Base-by-base conservation (phyloP, 768 basidiomycete species). In the Punctularia strigosozonata region DNA sequence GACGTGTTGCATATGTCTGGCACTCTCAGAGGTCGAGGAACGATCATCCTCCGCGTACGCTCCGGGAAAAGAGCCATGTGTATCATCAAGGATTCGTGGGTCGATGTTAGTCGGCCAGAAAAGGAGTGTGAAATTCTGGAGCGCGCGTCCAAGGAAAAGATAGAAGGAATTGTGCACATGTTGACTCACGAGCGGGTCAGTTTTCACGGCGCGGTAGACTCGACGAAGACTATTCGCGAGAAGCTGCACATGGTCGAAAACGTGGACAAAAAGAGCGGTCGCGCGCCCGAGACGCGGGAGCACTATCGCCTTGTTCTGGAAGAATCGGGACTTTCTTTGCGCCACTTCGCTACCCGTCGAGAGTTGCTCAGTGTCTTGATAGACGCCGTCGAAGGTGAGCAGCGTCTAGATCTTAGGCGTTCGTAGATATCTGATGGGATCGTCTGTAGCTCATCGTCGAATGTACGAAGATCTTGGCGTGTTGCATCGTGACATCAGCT, bases 21-120 rank as follows among this genome's bases (percentile, higher is more conserved):
- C 19, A 13, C 33, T 12, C 19, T 34, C 10, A 8, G 33, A 10
- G 33, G 33, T 8, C 19, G 33, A 10, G 33, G 33, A 10, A 12
- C 33, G 13, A 19, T 19, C 13, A 10, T 8, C 18, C 20, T 10
- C 10, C 33, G 19, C 10, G 33, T 19, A 8, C n/a, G n/a, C n/a
- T 8, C 13, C 10, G 8, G 33, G 7, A 19, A 34, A 13, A 19
- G 33, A 8, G 13, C 8, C 13, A 20, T 8, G 18, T 34, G 8
- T 34, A 19, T 19, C 33, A 34, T 34, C 33, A 34, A 34, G 18
- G 33, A 34, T 19, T 34, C 8, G 10, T 34, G 33, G 33, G 18
- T 19, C 10, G 33, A 34, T 19, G 10, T 8, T 20, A 13, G 8
- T 10, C 33, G 33, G 18, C 10, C 12, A 19, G 7, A 10, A 8